Conservation (phyloP, 768 basidiomycete species). For the Rhodotorula diobovata region DNA sequence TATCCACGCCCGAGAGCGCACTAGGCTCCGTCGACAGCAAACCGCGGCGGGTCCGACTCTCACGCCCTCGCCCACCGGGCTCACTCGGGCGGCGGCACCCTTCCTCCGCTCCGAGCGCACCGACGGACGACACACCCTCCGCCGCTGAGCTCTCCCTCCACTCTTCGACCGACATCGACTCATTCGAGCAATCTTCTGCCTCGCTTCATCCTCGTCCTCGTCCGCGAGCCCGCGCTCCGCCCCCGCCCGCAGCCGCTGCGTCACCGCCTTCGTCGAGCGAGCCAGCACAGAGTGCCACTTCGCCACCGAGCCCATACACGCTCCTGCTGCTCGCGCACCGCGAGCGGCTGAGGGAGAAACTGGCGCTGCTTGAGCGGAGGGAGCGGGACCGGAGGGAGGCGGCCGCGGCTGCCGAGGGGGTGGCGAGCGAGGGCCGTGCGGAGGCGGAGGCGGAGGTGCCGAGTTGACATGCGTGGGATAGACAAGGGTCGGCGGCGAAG, state of each 20-base stretch:
- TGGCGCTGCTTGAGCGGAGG: constrained; percentile 9
- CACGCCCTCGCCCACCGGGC: too few species aligned
- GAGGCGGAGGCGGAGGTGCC: neutral
- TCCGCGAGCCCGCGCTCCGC: neutral
- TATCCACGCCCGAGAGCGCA: too few species aligned
- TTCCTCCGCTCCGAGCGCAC: neutral
- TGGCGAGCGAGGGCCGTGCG: neutral
- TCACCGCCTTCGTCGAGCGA: neutral
- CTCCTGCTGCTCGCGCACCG: constrained; percentile 22
- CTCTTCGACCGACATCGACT: constrained; percentile 26
- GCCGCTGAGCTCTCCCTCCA: constrained; percentile 11
- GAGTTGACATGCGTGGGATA: too few species aligned
- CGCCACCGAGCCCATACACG: constrained; percentile 15
- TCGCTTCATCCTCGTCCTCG: neutral
- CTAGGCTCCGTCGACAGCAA: too few species aligned
- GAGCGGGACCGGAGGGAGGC: constrained; percentile 18
- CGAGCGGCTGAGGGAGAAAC: constrained; percentile 14
- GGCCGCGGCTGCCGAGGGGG: neutral
- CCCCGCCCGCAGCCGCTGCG: neutral
- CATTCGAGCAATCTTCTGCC: neutral
- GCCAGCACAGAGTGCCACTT: neutral
- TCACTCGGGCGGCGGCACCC: neutral
- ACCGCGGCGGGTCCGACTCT: neutral
- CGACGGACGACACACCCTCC: neutral
- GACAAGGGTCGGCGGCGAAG: too few species aligned